Evolutionary conservation across 108 stramenopile genomes (phyloP).

Genomic region (Skeletonema potamos): DNA sequence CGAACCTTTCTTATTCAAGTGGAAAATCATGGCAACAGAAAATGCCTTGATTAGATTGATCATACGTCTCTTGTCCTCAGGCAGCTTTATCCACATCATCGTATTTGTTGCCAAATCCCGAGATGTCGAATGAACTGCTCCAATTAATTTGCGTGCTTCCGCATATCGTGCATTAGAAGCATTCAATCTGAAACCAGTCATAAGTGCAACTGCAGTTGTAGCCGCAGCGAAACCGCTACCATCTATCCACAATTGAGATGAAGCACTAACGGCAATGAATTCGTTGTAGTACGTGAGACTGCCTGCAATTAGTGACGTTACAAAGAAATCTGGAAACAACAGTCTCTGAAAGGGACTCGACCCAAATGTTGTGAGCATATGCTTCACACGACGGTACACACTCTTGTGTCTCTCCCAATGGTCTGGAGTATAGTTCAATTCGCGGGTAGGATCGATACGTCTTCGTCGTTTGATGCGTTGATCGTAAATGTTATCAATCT

Average conservation of each 20-base stretch:
- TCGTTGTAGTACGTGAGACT: constrained; percentile 56
- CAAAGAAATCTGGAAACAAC: constrained; percentile 54
- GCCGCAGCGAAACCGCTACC: constrained; percentile 36
- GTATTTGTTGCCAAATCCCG: constrained; percentile 49
- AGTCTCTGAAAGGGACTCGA: constrained; percentile 49
- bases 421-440: constrained; percentile 43
- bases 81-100: constrained; percentile 46
- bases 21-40: constrained; percentile 46
- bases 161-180: constrained; percentile 47
- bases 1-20: constrained; percentile 54
- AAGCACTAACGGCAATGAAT: constrained; percentile 7
- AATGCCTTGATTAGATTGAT: constrained; percentile 46
- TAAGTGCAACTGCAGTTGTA: constrained; percentile 53
- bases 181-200: constrained; percentile 63
- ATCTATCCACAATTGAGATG: constrained; percentile 12
- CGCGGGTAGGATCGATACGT: constrained; percentile 50
- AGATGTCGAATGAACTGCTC: constrained; percentile 33
- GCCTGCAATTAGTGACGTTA: constrained; percentile 34
- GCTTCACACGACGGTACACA: constrained; percentile 45
- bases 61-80: constrained; percentile 32
- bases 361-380: constrained; percentile 28
- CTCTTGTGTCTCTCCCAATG: constrained; percentile 55
- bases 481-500: constrained; percentile 34
- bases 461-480: constrained; percentile 33
- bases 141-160: constrained; percentile 41